phyloP scores from a whole-genome alignment of 805 yeast genomes.

The Yamadazyma endophytica region DNA sequence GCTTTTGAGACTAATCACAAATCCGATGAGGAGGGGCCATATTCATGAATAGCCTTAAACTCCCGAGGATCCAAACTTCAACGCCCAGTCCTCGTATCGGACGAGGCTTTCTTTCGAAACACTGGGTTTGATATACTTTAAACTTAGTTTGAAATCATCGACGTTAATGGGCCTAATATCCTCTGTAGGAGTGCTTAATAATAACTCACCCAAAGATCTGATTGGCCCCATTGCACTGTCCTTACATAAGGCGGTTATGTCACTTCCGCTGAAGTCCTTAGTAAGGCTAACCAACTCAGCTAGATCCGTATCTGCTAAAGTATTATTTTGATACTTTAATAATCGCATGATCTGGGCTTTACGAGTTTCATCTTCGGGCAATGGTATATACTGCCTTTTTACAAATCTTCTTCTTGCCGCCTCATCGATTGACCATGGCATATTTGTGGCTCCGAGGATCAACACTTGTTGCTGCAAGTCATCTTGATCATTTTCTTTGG shows the following conservation, averaged over 20 bases:
- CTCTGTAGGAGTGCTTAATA: conserved; percentile 64
- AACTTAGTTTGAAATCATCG: conserved; percentile 69
- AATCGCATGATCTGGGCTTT: conserved; percentile 64
- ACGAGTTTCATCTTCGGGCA: conserved; percentile 86
- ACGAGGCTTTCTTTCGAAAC: conserved; percentile 78
- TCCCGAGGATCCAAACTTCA: conserved; percentile 82
- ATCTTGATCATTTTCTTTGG: conserved; percentile 36
- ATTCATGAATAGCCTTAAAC: too few relatives aligned
- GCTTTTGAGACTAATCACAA: too few relatives aligned
- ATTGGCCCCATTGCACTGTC: conserved; percentile 99
- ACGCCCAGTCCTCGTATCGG: conserved; percentile 87
- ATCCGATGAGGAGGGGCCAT: too few relatives aligned
- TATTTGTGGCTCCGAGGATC: conserved; percentile 89
- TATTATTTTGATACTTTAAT: conserved; percentile 67
- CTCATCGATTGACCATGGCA: conserved; percentile 97
- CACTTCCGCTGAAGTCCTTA: conserved; percentile 85
- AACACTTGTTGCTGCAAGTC: conserved; percentile 56
- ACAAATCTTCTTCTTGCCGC: conserved; percentile 94
- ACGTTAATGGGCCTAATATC: conserved; percentile 73
- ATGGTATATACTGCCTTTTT: conserved; percentile 86
- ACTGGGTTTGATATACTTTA: conserved; percentile 80
- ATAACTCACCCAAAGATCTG: conserved; percentile 80
- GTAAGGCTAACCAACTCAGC: conserved; percentile 60
- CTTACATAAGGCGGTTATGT: conserved; percentile 87
- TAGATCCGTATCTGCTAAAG: conserved; percentile 60